A percentile compares a stretch with the other conserved stretches of the same genome.
Evolutionary conservation across 306 rosid species (phyloP).

Genomic region (Leucaena leucocephala): DNA sequence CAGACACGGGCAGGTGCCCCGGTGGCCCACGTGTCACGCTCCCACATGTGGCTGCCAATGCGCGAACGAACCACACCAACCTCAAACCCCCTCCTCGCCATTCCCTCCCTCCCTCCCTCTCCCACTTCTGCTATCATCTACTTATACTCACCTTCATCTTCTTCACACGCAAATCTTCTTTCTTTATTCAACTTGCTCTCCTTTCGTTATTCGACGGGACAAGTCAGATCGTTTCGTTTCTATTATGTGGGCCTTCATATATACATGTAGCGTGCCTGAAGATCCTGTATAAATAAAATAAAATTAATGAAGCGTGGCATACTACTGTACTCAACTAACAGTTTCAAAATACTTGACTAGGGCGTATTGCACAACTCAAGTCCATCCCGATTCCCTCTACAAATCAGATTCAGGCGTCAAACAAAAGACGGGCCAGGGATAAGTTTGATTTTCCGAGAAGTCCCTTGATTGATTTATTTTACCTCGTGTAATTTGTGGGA

Average conservation of each 20-base stretch:
- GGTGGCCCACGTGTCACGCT: slow-evolving; percentile 45
- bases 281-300: no score
- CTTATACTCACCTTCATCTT: neutral
- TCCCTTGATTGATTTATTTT: neutral
- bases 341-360: neutral
- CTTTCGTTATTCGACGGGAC: neutral
- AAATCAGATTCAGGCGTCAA: no score
- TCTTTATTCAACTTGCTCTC: neutral
- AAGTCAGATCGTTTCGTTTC: neutral
- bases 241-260: no score
- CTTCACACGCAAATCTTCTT: neutral
- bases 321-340: neutral
- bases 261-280: no score
- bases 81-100: neutral
- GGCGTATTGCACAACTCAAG: neutral
- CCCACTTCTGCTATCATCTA: neutral
- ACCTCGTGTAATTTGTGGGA: no score
- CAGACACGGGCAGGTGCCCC: slow-evolving; percentile 42
- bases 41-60: neutral
- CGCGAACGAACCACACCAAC: neutral
- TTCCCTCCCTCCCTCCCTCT: neutral
- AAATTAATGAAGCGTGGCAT: neutral
- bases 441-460: neutral
- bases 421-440: no score
- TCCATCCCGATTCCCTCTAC: no score